Evolutionary conservation across 495 filamentous ascomycete genomes (phyloP).

Genomic region (Xylaria curta): DNA sequence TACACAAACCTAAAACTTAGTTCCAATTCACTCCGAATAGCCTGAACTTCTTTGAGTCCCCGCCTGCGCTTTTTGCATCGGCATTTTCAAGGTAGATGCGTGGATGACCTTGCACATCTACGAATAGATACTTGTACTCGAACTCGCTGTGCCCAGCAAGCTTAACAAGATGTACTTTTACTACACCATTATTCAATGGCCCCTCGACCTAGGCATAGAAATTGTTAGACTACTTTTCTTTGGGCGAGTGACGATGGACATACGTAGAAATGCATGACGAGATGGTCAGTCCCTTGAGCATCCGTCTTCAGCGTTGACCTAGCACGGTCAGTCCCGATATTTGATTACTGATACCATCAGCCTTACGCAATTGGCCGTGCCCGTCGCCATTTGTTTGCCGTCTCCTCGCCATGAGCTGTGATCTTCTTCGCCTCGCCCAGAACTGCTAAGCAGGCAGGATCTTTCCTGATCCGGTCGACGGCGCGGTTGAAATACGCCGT

Average conservation of each 20-base stretch:
- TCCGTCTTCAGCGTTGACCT: conserved; percentile 75
- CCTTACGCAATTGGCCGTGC: conserved; percentile 83
- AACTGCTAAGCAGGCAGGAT: conserved; percentile 71
- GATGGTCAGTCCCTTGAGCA: conserved; percentile 75
- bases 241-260: conserved; percentile 24
- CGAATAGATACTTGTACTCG: conserved; percentile 78
- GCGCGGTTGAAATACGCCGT: conserved; percentile 89
- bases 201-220: conserved; percentile 75
- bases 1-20: conserved; percentile 36
- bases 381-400: conserved; percentile 79
- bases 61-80: conserved; percentile 48
- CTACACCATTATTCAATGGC: conserved; percentile 73
- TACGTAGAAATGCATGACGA: conserved; percentile 90
- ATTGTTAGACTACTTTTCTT: conserved; percentile 29
- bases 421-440: conserved; percentile 80
- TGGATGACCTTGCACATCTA: conserved; percentile 73
- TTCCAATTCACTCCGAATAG: conserved; percentile 73
- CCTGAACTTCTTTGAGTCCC: conserved; percentile 49
- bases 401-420: conserved; percentile 82
- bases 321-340: conserved; percentile 28
- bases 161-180: conserved; percentile 79
- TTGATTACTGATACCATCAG: not conserved
- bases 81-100: conserved; percentile 68
- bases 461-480: conserved; percentile 76
- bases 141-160: conserved; percentile 64